These are phyloP conservation scores for Cercospora sesami DNA, from an alignment of 2,329 filamentous ascomycete species.

Conservation along the genomic window DNA sequence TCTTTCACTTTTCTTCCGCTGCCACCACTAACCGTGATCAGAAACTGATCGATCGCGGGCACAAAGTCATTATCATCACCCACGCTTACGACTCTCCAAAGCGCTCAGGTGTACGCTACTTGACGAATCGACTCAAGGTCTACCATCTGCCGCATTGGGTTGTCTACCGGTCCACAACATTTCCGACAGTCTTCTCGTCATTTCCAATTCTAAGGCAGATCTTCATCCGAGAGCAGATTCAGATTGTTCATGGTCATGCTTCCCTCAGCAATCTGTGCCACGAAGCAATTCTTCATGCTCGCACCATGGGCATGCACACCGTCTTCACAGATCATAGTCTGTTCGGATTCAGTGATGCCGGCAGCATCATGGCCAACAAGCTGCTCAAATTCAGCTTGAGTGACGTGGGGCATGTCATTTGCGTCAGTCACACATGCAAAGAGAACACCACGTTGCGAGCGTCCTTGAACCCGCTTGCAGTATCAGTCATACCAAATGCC, in stretches of 20 bases:
- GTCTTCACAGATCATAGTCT: slow-evolving; percentile 97
- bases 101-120: slow-evolving; percentile 86
- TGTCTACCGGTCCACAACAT: slow-evolving; percentile 89
- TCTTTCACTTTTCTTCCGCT: background rate
- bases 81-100: slow-evolving; percentile 74
- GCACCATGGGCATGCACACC: slow-evolving; percentile 93
- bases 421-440: slow-evolving; percentile 97
- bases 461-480: slow-evolving; percentile 92
- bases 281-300: slow-evolving; percentile 89
- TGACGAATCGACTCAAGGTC: slow-evolving; percentile 97
- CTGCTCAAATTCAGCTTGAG: slow-evolving; percentile 92
- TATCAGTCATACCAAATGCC: slow-evolving; percentile 96
- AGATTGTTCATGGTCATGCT: slow-evolving; percentile 97
- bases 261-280: slow-evolving; percentile 91
- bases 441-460: slow-evolving; percentile 96
- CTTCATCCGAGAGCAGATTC: slow-evolving; percentile 86
- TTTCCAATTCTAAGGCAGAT: slow-evolving; percentile 98
- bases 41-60: slow-evolving; percentile 95
- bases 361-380: slow-evolving; percentile 95
- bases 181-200: slow-evolving; percentile 97
- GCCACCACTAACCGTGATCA: slow-evolving; percentile 31
- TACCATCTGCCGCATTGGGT: slow-evolving; percentile 96
- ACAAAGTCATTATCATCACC: slow-evolving; percentile 97
- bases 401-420: slow-evolving; percentile 97
- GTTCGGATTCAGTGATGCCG: slow-evolving; percentile 95